phyloP scores from a whole-genome alignment of 83 land plant genomes.

The Isoetes engelmannii region DNA sequence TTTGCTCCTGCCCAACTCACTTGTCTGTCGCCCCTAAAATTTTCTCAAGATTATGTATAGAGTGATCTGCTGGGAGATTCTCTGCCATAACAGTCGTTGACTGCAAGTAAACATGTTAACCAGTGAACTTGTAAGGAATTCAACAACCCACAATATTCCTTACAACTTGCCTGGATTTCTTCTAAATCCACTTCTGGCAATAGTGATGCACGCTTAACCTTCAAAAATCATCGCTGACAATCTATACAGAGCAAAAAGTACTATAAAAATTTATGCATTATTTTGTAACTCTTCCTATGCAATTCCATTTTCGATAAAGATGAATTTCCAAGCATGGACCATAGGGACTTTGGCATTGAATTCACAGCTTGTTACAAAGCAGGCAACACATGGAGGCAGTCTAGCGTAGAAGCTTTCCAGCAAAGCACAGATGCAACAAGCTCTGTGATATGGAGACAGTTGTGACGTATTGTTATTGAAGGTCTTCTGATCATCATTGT shows the following conservation, averaged over 20 bases:
- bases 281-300: neutral
- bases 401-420: too few relatives aligned
- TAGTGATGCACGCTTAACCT: conserved; percentile 64
- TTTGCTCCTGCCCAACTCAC: conserved; percentile 27
- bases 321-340: too few relatives aligned
- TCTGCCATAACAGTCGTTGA: conserved; percentile 72
- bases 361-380: too few relatives aligned
- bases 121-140: neutral
- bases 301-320: too few relatives aligned
- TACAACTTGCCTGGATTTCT: conserved; percentile 58
- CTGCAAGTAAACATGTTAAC: conserved; percentile 33
- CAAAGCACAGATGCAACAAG: too few relatives aligned
- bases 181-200: conserved; percentile 59
- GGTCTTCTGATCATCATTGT: too few relatives aligned
- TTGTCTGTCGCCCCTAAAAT: conserved; percentile 62
- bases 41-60: conserved; percentile 49
- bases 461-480: too few relatives aligned
- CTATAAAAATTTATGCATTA: neutral
- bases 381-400: too few relatives aligned
- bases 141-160: neutral
- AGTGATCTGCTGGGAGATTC: conserved; percentile 66
- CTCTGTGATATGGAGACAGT: too few relatives aligned
- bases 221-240: conserved; percentile 70
- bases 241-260: conserved; percentile 29
- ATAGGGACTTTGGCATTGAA: conserved; percentile 9